A percentile compares a stretch with the other conserved stretches of the same genome.
Conservation (phyloP, 345 rosid genomes). For the Dipteronia sinensis region DNA sequence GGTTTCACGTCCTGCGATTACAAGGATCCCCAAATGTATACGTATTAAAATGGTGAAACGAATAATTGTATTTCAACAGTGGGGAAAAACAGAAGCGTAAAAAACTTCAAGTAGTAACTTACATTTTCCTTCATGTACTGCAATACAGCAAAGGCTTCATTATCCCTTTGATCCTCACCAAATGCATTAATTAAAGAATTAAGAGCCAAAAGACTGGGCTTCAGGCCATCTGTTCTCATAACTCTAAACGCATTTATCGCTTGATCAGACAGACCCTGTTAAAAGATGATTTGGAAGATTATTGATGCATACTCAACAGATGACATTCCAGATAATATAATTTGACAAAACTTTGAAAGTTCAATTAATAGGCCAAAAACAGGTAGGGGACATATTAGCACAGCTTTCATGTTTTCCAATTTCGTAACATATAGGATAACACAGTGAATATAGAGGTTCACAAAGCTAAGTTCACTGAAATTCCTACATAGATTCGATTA, state of each 20-base stretch:
- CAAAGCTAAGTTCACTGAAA: not conserved
- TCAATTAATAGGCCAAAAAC: not conserved
- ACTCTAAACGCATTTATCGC: slow-evolving; percentile 85
- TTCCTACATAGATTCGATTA: not conserved
- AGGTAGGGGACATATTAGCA: not conserved
- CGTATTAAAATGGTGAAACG: slow-evolving; percentile 13
- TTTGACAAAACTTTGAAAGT: not conserved
- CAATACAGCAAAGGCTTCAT: slow-evolving; percentile 88
- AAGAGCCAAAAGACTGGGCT: slow-evolving; percentile 82
- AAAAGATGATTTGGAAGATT: slow-evolving; percentile 12
- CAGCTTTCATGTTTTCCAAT: not conserved
- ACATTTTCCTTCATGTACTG: slow-evolving; percentile 96
- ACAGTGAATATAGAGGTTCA: not conserved
- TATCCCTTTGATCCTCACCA: slow-evolving; percentile 93
- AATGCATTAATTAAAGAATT: slow-evolving; percentile 94
- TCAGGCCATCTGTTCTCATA: slow-evolving; percentile 89
- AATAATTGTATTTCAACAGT: slow-evolving; percentile 4
- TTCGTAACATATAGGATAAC: not conserved
- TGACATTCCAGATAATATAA: not conserved
- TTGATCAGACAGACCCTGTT: slow-evolving; percentile 92
- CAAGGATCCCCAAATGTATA: slow-evolving; percentile 30
- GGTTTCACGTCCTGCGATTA: slow-evolving; percentile 77
- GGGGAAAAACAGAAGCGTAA: not conserved
- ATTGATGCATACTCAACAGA: not conserved
- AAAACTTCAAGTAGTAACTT: slow-evolving; percentile 18